Conservation (phyloP, 371 early-diverging fungal species). For the Choanephora cucurbitarum region DNA sequence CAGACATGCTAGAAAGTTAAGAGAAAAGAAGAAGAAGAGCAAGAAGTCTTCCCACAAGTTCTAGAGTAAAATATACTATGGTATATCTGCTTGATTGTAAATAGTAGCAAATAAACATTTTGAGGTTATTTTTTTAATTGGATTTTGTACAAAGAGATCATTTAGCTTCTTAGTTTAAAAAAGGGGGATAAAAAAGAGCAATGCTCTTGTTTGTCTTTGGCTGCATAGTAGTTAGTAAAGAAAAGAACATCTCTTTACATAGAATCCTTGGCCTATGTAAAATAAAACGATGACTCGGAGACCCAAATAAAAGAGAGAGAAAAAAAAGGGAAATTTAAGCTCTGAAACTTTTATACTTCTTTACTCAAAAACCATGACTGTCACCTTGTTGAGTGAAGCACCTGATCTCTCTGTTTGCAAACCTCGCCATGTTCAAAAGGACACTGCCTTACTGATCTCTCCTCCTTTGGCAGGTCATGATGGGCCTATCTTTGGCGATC, state of each 20-base stretch:
- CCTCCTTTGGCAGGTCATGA: conserved; percentile 43
- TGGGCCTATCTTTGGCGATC: conserved; percentile 34
- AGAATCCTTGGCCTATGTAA: no score
- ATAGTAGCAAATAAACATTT: neutral
- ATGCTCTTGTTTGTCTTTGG: no score
- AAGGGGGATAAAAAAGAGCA: no score
- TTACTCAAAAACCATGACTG: conserved; percentile 6
- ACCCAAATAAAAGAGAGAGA: no score
- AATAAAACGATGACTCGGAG: no score
- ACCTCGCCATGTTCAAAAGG: conserved; percentile 38
- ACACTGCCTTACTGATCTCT: conserved; percentile 32
- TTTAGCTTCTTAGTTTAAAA: no score
- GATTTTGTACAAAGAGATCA: no score
- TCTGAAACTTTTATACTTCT: no score
- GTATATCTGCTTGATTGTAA: neutral
- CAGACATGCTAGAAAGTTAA: conserved; percentile 35
- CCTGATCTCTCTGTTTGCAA: conserved; percentile 34
- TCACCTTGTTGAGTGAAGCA: conserved; percentile 31
- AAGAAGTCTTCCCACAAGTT: conserved; percentile 27
- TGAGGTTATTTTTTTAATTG: conserved; percentile 5
- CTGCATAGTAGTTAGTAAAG: no score
- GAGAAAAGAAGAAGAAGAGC: conserved; percentile 39
- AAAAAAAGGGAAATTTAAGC: no score
- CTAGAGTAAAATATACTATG: conserved; percentile 15
- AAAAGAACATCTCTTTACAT: no score